Conservation (phyloP, 495 filamentous ascomycete species). For the Xylaria palmicola region DNA sequence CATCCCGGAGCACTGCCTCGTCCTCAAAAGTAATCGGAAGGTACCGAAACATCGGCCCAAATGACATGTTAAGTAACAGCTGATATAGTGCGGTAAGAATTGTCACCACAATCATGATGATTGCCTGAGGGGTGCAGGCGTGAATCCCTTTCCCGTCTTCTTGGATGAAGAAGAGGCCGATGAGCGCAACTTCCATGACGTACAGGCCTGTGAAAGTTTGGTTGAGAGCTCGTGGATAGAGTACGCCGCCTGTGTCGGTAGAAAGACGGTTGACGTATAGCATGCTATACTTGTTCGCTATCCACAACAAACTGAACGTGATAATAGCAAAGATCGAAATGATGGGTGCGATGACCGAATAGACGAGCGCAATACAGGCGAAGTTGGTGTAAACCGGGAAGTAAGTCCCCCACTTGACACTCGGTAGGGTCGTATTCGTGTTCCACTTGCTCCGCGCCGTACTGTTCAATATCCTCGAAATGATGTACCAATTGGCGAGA, state of each 20-base stretch:
- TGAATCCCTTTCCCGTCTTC: slow-evolving; percentile 56
- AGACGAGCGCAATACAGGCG: slow-evolving; percentile 90
- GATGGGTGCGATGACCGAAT: slow-evolving; percentile 84
- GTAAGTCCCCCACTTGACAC: slow-evolving; percentile 86
- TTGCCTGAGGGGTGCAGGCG: slow-evolving; percentile 76
- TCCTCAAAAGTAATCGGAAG: slow-evolving; percentile 95
- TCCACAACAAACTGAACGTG: slow-evolving; percentile 93
- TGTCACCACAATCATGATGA: slow-evolving; percentile 80
- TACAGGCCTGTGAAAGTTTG: slow-evolving; percentile 95
- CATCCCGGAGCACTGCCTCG: slow-evolving; percentile 83
- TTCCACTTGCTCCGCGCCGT: slow-evolving; percentile 89
- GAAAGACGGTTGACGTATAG: slow-evolving; percentile 91
- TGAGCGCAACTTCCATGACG: slow-evolving; percentile 86
- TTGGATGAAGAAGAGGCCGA: slow-evolving; percentile 90
- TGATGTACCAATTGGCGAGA: slow-evolving; percentile 76
- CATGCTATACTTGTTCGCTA: slow-evolving; percentile 94
- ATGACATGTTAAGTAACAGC: slow-evolving; percentile 76
- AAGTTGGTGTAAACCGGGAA: slow-evolving; percentile 96
- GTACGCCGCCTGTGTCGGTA: slow-evolving; percentile 87
- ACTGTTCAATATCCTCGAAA: slow-evolving; percentile 74
- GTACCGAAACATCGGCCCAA: slow-evolving; percentile 82
- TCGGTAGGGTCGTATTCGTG: slow-evolving; percentile 74
- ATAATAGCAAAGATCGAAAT: slow-evolving; percentile 93
- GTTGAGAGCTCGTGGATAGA: slow-evolving; percentile 92
- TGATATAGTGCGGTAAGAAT: slow-evolving; percentile 79